A percentile compares a stretch with the other conserved stretches of the same genome.
Conservation (phyloP, 306 rosid genomes). For the Inga oerstediana region DNA sequence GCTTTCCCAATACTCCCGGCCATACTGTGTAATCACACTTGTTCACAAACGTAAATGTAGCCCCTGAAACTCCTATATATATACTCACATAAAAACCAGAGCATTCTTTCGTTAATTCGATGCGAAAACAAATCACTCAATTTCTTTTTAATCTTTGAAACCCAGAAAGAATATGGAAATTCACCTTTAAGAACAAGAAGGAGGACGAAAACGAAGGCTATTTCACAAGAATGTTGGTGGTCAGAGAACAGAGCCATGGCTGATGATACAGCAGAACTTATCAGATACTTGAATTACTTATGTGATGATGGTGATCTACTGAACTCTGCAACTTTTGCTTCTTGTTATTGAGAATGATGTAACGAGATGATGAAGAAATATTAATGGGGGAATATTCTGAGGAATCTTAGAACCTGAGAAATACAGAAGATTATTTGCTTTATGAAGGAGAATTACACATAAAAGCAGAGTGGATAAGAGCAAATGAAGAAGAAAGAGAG, state of each 20-base stretch:
- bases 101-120: neutral
- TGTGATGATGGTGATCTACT: neutral
- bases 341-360: neutral
- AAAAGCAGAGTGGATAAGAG: neutral
- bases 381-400: neutral
- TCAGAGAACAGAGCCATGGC: constrained; percentile 39
- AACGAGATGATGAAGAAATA: neutral
- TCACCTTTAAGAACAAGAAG: constrained; percentile 54
- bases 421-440: neutral
- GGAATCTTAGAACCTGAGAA: neutral
- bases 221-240: constrained; percentile 33
- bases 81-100: constrained; percentile 7
- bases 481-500: neutral
- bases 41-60: constrained; percentile 82
- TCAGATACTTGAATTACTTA: neutral
- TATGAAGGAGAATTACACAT: neutral
- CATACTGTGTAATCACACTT: constrained; percentile 84
- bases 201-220: constrained; percentile 34
- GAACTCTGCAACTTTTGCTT: neutral
- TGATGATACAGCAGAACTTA: neutral
- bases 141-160: neutral
- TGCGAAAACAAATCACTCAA: neutral
- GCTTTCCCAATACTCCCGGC: constrained; percentile 88
- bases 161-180: neutral
- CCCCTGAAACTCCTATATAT: constrained; percentile 51